Evolutionary conservation across 345 rosid genomes (phyloP).

Genomic region (Dipteronia dyeriana): DNA sequence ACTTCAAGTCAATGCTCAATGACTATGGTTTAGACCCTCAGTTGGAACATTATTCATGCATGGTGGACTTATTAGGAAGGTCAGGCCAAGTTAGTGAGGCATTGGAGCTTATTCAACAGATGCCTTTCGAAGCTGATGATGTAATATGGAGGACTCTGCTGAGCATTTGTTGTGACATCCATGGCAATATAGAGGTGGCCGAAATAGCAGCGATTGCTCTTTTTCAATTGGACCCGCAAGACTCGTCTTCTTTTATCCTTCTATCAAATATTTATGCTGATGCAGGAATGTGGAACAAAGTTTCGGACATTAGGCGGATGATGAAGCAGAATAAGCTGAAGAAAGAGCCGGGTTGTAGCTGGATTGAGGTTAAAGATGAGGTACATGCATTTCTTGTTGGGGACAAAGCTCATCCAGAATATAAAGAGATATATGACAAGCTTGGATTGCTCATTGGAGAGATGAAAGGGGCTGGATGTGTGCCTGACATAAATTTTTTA

Average conservation of each 20-base stretch:
- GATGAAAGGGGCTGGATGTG: slow-evolving; percentile 46
- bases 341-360: slow-evolving; percentile 97
- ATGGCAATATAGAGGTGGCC: slow-evolving; percentile 74
- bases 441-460: slow-evolving; percentile 58
- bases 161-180: slow-evolving; percentile 74
- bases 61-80: slow-evolving; percentile 91
- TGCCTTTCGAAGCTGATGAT: slow-evolving; percentile 84
- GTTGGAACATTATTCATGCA: slow-evolving; percentile 81
- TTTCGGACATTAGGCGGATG: slow-evolving; percentile 59
- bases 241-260: slow-evolving; percentile 79
- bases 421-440: slow-evolving; percentile 56
- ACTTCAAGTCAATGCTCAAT: slow-evolving; percentile 64
- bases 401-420: slow-evolving; percentile 69
- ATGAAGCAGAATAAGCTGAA: slow-evolving; percentile 67
- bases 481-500: slow-evolving; percentile 26
- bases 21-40: slow-evolving; percentile 69
- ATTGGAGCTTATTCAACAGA: slow-evolving; percentile 52
- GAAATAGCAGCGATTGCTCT: slow-evolving; percentile 61
- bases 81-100: slow-evolving; percentile 65
- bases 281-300: slow-evolving; percentile 88
- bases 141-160: slow-evolving; percentile 86
- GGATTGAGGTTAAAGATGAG: slow-evolving; percentile 85
- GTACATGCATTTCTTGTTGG: slow-evolving; percentile 69
- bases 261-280: slow-evolving; percentile 83
- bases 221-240: slow-evolving; percentile 69